Percentiles rank a stretch among this genome's conserved stretches.
These are phyloP conservation scores for Sanghuangporus weigelae DNA, from an alignment of 1,284 basidiomycete species.

Conservation along the genomic window DNA sequence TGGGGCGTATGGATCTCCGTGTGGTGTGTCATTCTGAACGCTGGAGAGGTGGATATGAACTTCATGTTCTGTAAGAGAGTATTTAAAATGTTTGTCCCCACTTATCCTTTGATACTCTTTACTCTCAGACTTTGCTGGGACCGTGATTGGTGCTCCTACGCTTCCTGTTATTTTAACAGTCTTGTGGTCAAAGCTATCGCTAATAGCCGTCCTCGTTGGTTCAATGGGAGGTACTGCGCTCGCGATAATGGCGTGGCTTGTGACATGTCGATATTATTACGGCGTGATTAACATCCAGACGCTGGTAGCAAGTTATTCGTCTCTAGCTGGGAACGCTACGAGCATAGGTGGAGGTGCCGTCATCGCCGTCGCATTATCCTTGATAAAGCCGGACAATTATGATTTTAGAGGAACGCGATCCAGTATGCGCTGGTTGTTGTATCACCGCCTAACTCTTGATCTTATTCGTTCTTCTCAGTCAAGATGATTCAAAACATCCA, in stretches of 20 bases:
- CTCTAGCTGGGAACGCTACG: conserved; percentile 41
- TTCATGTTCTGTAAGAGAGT: conserved; percentile 13
- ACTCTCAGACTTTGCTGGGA: conserved; percentile 12
- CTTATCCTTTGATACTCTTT: background rate
- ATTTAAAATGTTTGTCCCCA: background rate
- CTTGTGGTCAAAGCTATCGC: conserved; percentile 42
- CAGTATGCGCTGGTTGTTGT: conserved; percentile 28
- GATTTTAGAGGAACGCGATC: conserved; percentile 42
- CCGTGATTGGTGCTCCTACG: conserved; percentile 13
- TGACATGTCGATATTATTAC: conserved; percentile 46
- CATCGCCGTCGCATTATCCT: conserved; percentile 36
- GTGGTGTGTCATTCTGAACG: conserved; percentile 16
- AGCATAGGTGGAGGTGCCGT: conserved; percentile 41
- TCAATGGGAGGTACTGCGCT: conserved; percentile 37
- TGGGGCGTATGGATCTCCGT: conserved; percentile 55
- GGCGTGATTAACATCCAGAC: conserved; percentile 40
- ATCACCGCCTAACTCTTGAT: background rate
- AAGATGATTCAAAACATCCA: conserved; percentile 9
- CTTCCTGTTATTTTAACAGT: conserved; percentile 33
- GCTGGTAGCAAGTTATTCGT: conserved; percentile 42
- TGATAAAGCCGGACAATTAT: conserved; percentile 40
- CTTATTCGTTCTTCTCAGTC: background rate
- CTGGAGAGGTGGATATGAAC: conserved; percentile 17
- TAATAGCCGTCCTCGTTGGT: conserved; percentile 36
- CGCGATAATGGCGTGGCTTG: conserved; percentile 48